Percentiles rank a stretch among this genome's conserved stretches.
These are phyloP conservation scores for Pseudocercospora macadamiae DNA, from an alignment of 2,329 filamentous ascomycete genomes.

Conservation along the genomic window DNA sequence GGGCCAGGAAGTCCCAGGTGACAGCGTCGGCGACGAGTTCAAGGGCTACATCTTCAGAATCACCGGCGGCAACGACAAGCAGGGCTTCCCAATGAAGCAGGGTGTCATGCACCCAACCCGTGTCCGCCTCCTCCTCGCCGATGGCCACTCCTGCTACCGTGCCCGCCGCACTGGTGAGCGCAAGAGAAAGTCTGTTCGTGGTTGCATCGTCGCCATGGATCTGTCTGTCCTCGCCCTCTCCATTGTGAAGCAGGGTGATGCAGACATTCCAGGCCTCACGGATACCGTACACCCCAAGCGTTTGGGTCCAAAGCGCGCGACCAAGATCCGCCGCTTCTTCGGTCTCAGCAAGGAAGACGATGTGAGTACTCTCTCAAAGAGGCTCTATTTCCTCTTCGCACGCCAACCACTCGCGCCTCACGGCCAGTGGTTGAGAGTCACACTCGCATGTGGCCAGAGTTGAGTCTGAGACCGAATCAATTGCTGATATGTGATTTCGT, in stretches of 20 bases:
- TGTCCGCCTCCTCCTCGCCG: constrained; percentile 93
- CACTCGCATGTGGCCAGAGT: constrained; percentile 23
- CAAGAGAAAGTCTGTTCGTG: constrained; percentile 98
- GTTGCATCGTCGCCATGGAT: constrained; percentile 97
- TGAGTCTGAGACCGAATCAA: constrained; percentile 39
- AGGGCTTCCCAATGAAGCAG: constrained; percentile 99
- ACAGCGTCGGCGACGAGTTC: constrained; percentile 98
- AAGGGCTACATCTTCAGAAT: constrained; percentile 99
- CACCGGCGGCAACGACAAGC: constrained; percentile 99
- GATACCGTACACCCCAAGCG: constrained; percentile 99
- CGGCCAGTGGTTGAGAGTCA: constrained; percentile 10
- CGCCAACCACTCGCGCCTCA: constrained; percentile 41
- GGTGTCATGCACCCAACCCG: constrained; percentile 98
- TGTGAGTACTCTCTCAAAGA: constrained; percentile 71
- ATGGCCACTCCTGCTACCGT: constrained; percentile 99
- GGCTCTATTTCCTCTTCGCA: constrained; percentile 61
- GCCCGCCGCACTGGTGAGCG: constrained; percentile 96
- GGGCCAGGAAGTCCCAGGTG: constrained; percentile 89
- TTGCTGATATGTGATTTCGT: constrained; percentile 42
- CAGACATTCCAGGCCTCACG: constrained; percentile 92
- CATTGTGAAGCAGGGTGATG: constrained; percentile 97
- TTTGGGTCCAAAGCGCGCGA: constrained; percentile 98
- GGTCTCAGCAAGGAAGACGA: constrained; percentile 99
- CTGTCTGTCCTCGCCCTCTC: constrained; percentile 90
- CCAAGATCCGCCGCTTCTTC: constrained; percentile 99